Evolutionary conservation across 352 stramenopile species (phyloP).

Genomic region (Globisporangium nodosum): DNA sequence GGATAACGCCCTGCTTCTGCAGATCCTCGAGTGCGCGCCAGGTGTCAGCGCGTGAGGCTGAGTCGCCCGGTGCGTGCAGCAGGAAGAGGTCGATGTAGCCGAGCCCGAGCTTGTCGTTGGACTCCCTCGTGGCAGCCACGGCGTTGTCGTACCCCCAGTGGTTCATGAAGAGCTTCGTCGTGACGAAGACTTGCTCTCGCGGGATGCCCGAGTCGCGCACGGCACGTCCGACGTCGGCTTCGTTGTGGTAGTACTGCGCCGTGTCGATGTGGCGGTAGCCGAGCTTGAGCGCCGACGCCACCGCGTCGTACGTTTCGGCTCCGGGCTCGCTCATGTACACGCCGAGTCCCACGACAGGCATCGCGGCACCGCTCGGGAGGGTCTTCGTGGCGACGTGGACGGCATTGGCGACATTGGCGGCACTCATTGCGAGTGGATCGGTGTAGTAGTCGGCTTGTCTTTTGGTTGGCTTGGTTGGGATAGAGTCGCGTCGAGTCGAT

Average conservation of each 20-base stretch:
- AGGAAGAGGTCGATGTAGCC: conserved; percentile 81
- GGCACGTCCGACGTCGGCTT: conserved; percentile 70
- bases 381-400: conserved; percentile 22
- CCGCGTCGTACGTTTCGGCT: conserved; percentile 46
- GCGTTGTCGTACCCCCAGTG: conserved; percentile 72
- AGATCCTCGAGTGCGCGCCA: conserved; percentile 53
- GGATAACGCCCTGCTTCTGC: conserved; percentile 43
- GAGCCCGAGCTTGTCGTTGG: conserved; percentile 51
- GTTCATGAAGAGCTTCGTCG: conserved; percentile 62
- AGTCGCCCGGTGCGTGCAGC: conserved; percentile 55
- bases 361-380: conserved; percentile 35
- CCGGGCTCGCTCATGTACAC: conserved; percentile 51
- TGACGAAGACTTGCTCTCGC: conserved; percentile 78
- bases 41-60: conserved; percentile 28
- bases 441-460: too few relatives aligned
- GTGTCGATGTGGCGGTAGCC: conserved; percentile 89
- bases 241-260: conserved; percentile 86
- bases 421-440: too few relatives aligned
- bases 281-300: conserved; percentile 46
- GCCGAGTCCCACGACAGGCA: conserved; percentile 46
- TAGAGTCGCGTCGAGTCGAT: too few relatives aligned
- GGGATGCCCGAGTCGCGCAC: conserved; percentile 64
- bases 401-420: neutral
- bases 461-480: too few relatives aligned
- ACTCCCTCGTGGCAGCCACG: conserved; percentile 34